Conservation (phyloP, 257 asterid genomes). For the Forsythia suspensa region DNA sequence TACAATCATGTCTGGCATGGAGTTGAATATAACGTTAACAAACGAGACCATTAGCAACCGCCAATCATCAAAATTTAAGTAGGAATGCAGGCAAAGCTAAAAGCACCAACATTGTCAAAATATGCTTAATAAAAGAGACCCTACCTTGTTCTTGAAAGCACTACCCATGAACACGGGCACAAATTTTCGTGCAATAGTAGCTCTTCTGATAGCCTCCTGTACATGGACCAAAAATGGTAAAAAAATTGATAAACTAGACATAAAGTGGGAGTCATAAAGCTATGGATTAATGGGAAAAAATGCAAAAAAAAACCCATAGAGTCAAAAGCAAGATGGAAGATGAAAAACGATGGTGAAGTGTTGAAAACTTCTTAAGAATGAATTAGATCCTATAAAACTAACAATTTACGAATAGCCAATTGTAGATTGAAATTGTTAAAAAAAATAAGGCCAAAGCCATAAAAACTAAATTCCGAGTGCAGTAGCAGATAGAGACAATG, state of each 20-base stretch:
- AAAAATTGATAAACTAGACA: conserved; percentile 1
- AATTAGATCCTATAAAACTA: neutral
- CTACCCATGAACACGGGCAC: conserved; percentile 99
- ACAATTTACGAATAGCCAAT: neutral
- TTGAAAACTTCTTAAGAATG: neutral
- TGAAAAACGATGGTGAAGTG: neutral
- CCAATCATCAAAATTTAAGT: conserved; percentile 15
- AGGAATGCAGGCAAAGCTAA: neutral
- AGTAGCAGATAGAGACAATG: neutral
- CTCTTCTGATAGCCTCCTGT: conserved; percentile 95
- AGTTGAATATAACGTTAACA: neutral
- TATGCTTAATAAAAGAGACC: conserved; percentile 17
- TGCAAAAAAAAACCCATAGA: conserved; percentile 15
- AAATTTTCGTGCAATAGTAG: conserved; percentile 80
- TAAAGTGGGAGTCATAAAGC: conserved; percentile 13
- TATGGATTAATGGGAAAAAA: conserved; percentile 2
- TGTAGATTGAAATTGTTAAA: neutral
- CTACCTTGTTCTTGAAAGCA: conserved; percentile 97
- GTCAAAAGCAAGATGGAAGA: conserved; percentile 6
- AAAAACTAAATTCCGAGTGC: neutral
- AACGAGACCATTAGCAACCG: neutral
- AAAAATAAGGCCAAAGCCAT: neutral
- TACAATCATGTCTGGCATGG: neutral
- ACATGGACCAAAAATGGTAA: conserved; percentile 15
- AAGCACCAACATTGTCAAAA: neutral